These are phyloP conservation scores for Tolypocladium endophyticum DNA, from an alignment of 2,329 filamentous ascomycete genomes.

Conservation along the genomic window DNA sequence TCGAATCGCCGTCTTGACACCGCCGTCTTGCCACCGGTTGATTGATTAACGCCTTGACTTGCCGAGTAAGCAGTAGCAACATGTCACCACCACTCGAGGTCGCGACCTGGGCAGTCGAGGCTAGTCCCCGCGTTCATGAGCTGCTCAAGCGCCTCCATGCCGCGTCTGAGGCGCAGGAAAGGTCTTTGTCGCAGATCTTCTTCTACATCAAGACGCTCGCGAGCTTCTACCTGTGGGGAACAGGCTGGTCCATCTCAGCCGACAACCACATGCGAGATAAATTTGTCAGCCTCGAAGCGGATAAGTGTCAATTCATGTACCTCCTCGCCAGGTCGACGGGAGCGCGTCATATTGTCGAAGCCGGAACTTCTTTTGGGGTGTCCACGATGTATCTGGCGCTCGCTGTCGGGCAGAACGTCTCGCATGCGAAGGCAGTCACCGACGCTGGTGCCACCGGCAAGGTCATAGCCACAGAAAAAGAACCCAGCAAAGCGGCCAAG, in stretches of 20 bases:
- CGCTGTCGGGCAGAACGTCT: slow-evolving; percentile 38
- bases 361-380: slow-evolving; percentile 51
- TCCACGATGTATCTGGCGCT: slow-evolving; percentile 53
- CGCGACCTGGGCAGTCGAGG: slow-evolving; percentile 11
- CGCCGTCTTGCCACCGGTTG: background rate
- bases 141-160: slow-evolving; percentile 15
- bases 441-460: slow-evolving; percentile 7
- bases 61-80: background rate
- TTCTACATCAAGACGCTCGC: slow-evolving; percentile 14
- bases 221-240: slow-evolving; percentile 13
- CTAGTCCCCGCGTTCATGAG: slow-evolving; percentile 13
- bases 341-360: slow-evolving; percentile 44
- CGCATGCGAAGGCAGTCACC: background rate
- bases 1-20: background rate
- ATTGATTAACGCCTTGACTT: background rate
- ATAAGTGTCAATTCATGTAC: slow-evolving; percentile 48
- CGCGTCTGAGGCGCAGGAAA: slow-evolving; percentile 15
- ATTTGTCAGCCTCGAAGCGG: slow-evolving; percentile 48
- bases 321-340: slow-evolving; percentile 36
- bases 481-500: slow-evolving; percentile 37
- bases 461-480: slow-evolving; percentile 52
- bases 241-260: slow-evolving; percentile 9
- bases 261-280: slow-evolving; percentile 37
- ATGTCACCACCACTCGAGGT: background rate
- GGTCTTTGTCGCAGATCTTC: slow-evolving; percentile 11